Conservation (phyloP, 2,329 filamentous ascomycete genomes). For the Phaeosphaeriaceae sp. region DNA sequence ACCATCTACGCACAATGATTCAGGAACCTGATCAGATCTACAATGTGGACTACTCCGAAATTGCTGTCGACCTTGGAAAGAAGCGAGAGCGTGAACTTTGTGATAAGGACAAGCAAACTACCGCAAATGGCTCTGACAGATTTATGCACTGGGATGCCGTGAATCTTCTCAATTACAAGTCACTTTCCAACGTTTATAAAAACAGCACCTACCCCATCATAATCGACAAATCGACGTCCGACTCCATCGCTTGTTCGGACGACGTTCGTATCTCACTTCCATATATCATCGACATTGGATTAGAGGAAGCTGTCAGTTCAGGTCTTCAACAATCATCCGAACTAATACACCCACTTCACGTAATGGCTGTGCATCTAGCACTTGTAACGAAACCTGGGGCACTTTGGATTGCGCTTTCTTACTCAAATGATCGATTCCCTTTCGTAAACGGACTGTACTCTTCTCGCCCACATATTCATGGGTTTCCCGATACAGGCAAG, state of each 20-base stretch:
- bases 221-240: slow-evolving; percentile 49
- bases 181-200: slow-evolving; percentile 32
- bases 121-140: background rate
- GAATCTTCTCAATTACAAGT: slow-evolving; percentile 44
- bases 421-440: slow-evolving; percentile 49
- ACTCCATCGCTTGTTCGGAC: slow-evolving; percentile 46
- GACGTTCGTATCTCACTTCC: slow-evolving; percentile 40
- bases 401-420: slow-evolving; percentile 50
- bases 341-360: slow-evolving; percentile 45
- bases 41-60: slow-evolving; percentile 48
- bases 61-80: slow-evolving; percentile 42
- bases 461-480: slow-evolving; percentile 26
- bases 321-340: slow-evolving; percentile 12
- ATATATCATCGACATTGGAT: slow-evolving; percentile 28
- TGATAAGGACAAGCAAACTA: background rate
- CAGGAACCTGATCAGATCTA: slow-evolving; percentile 39
- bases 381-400: slow-evolving; percentile 45
- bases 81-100: slow-evolving; percentile 36
- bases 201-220: slow-evolving; percentile 39
- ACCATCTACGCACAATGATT: slow-evolving; percentile 44
- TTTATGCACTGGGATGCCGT: slow-evolving; percentile 45
- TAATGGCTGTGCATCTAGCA: slow-evolving; percentile 51
- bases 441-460: slow-evolving; percentile 30
- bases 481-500: slow-evolving; percentile 45
- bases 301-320: slow-evolving; percentile 4